Evolutionary conservation across 75 land plant species (phyloP), one percentile per base, ranked within the genome.

Genomic region (Pinus albicaulis): DNA sequence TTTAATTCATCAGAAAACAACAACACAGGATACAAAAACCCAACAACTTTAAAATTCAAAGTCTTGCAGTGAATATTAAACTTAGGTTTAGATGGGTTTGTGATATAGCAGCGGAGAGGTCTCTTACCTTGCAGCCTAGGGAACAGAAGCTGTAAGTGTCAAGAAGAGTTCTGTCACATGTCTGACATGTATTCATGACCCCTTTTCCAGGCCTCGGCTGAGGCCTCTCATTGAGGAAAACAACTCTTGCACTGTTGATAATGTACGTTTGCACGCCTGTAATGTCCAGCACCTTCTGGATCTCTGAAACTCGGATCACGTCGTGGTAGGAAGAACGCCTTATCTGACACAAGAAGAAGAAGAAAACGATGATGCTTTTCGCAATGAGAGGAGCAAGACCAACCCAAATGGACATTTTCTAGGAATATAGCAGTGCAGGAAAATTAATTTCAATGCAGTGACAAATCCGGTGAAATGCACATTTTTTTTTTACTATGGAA

Each of bases 161-260:
- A 16, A 86, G 80, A 70, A 91, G 88, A 70, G 86, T 84, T 14
- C 93, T 65, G 74, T 87, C 79, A 73, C 93, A 91, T n/a, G 86
- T 84, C 41, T 83, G 89, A 19, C 93, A 91, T 3, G 92, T 92
- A 26, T 92, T 86, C 36, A 89, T 85, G 66, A 89, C 93, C 1
- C 92, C 93, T 52, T 89, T 92, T 2, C 89, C 91, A 5, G 85
- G 92, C 80, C 92, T 81, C 7, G 83, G 87, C 76, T 89, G 91
- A 19, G 93, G 91, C 61, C 93, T 71, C 60, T 82, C 93, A 59
- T 92, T 89, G 3, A 92, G 81, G 60, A 92, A 92, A 16, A 92
- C 89, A 56, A 92, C 91, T 78, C 83, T 88, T 16, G 93, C 93
- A 38, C 93, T 92, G 82, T 92, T 92, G 78, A 92, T 92, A 10